Evolutionary conservation across 1,284 basidiomycete genomes (phyloP).

Genomic region (Porogramme epimiltina): DNA sequence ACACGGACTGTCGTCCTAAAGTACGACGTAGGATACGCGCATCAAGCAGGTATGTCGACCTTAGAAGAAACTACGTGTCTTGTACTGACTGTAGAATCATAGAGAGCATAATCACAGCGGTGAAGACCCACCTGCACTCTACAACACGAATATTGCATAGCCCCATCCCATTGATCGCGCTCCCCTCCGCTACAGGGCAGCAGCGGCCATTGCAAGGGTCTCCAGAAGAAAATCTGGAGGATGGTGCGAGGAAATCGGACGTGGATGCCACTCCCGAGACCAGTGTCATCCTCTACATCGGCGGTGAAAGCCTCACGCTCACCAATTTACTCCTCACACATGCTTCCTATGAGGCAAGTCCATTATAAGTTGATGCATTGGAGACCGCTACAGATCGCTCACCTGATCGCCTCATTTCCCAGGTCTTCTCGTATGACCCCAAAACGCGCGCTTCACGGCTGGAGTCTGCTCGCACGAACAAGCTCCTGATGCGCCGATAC

Average conservation of each 20-base stretch:
- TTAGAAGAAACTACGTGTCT: too few relatives aligned
- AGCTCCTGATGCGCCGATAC: slow-evolving; percentile 91
- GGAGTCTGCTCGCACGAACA: slow-evolving; percentile 74
- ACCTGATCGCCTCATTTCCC: background rate
- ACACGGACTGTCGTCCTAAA: slow-evolving; percentile 51
- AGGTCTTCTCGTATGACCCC: slow-evolving; percentile 85
- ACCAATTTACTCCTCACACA: slow-evolving; percentile 90
- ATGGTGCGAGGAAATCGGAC: background rate
- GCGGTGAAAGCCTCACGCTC: slow-evolving; percentile 79
- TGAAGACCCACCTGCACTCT: slow-evolving; percentile 3
- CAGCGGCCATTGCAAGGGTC: background rate
- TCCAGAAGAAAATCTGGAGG: background rate
- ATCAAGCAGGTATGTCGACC: slow-evolving; percentile 53
- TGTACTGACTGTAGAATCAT: too few relatives aligned
- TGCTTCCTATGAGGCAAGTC: slow-evolving; percentile 38
- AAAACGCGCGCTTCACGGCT: slow-evolving; percentile 45
- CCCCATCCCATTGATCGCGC: slow-evolving; percentile 16
- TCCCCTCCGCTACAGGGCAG: slow-evolving; percentile 11
- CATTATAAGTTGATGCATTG: background rate
- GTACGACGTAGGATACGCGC: slow-evolving; percentile 84
- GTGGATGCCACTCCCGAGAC: slow-evolving; percentile 10
- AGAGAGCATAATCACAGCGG: slow-evolving; percentile 38
- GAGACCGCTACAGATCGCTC: background rate
- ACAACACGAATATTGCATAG: slow-evolving; percentile 23
- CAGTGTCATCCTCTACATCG: slow-evolving; percentile 79